Evolutionary conservation across 805 yeast genomes (phyloP).

Genomic region (Myxozyma lipomycoides): DNA sequence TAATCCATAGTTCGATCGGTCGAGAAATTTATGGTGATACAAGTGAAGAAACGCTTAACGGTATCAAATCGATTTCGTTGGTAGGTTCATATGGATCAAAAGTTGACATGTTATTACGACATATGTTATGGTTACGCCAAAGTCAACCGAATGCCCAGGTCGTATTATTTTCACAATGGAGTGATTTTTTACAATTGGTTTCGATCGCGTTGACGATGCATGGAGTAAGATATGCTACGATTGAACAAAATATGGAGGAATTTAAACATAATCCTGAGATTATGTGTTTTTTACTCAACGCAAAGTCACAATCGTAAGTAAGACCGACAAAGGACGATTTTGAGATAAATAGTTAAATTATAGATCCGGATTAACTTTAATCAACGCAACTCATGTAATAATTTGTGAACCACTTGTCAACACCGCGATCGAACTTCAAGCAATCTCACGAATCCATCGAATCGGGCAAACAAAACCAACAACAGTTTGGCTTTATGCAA

Average conservation of each 20-base stretch:
- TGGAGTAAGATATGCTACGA: slow-evolving; percentile 54
- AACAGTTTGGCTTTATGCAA: slow-evolving; percentile 87
- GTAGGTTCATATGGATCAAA: slow-evolving; percentile 72
- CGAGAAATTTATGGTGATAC: slow-evolving; percentile 33
- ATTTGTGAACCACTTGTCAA: slow-evolving; percentile 90
- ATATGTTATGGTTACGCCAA: slow-evolving; percentile 58
- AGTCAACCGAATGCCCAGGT: slow-evolving; percentile 67
- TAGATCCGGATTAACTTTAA: slow-evolving; percentile 74
- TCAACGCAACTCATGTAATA: slow-evolving; percentile 89
- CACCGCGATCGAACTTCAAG: slow-evolving; percentile 83
- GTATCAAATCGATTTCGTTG: slow-evolving; percentile 42
- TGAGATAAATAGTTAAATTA: neutral
- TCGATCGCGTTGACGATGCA: slow-evolving; percentile 61
- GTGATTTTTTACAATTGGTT: slow-evolving; percentile 62
- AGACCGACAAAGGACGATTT: neutral
- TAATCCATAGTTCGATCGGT: neutral
- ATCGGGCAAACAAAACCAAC: slow-evolving; percentile 84
- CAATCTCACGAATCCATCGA: slow-evolving; percentile 85
- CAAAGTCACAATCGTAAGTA: slow-evolving; percentile 68
- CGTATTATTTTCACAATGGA: slow-evolving; percentile 87
- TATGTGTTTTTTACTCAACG: slow-evolving; percentile 84
- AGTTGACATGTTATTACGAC: slow-evolving; percentile 74
- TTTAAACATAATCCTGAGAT: slow-evolving; percentile 42
- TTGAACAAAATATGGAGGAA: slow-evolving; percentile 37
- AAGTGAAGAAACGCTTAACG: slow-evolving; percentile 30